These are phyloP conservation scores for Blastocladiella emersonii DNA, from an alignment of 371 early-diverging fungal species.

Conservation along the genomic window DNA sequence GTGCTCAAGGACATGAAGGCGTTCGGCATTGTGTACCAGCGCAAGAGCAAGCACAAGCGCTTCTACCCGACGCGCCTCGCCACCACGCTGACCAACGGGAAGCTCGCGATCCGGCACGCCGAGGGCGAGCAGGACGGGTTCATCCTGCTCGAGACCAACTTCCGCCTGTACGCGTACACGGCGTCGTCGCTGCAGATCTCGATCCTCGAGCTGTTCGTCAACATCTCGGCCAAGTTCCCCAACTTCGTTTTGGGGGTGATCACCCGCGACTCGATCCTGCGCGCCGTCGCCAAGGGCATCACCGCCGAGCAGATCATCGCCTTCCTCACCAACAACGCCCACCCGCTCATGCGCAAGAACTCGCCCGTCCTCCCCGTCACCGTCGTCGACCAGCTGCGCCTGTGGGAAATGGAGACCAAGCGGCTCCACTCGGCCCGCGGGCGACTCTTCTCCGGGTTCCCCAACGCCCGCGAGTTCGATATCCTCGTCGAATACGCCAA, in stretches of 20 bases:
- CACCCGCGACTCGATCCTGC: slow-evolving; percentile 80
- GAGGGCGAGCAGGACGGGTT: slow-evolving; percentile 49
- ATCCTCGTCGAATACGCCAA: not conserved
- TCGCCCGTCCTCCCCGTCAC: slow-evolving; percentile 77
- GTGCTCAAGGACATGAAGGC: slow-evolving; percentile 78
- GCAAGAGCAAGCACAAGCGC: slow-evolving; percentile 54
- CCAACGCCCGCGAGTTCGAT: not conserved
- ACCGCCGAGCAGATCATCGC: slow-evolving; percentile 91
- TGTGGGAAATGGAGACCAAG: slow-evolving; percentile 96
- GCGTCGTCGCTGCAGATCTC: slow-evolving; percentile 93
- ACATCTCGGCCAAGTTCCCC: slow-evolving; percentile 68
- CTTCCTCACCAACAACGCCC: slow-evolving; percentile 78
- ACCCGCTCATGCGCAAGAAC: slow-evolving; percentile 75
- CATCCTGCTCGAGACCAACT: slow-evolving; percentile 82
- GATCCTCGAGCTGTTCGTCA: slow-evolving; percentile 85
- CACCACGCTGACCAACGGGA: slow-evolving; percentile 74
- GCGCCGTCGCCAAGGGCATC: slow-evolving; percentile 85
- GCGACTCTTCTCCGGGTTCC: slow-evolving; percentile 10
- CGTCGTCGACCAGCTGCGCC: slow-evolving; percentile 88
- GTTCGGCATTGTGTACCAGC: slow-evolving; percentile 79
- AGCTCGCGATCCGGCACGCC: slow-evolving; percentile 8
- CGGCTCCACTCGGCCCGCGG: slow-evolving; percentile 31
- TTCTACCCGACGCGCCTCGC: slow-evolving; percentile 89
- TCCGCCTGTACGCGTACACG: slow-evolving; percentile 91
- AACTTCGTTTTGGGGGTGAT: slow-evolving; percentile 91